These are phyloP conservation scores for Aspergillus wentii DNA, from an alignment of 495 filamentous ascomycete species.

Conservation along the genomic window DNA sequence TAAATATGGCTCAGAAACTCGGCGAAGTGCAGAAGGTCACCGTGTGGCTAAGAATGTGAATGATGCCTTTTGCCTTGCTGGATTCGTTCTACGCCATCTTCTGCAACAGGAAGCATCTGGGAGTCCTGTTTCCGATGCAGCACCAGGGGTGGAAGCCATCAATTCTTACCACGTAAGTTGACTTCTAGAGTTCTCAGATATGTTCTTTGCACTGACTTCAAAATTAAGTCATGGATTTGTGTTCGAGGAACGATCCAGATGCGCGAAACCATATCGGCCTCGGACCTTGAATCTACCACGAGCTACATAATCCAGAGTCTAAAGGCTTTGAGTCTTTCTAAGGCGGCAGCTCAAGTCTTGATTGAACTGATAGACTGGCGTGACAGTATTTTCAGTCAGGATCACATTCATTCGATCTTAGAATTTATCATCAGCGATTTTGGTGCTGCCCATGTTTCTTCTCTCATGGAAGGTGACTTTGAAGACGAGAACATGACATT, in stretches of 20 bases:
- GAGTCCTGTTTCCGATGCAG: constrained; percentile 13
- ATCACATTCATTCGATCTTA: constrained; percentile 18
- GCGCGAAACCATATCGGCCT: constrained; percentile 11
- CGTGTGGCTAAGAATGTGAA: constrained; percentile 26
- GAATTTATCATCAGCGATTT: constrained; percentile 31
- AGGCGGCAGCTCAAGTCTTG: constrained; percentile 26
- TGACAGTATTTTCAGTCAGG: constrained; percentile 14
- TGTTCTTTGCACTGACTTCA: constrained; percentile 5
- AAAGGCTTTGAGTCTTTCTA: constrained; percentile 22
- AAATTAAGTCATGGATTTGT: constrained; percentile 19
- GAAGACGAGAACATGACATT: constrained; percentile 64
- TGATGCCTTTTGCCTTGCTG: constrained; percentile 33
- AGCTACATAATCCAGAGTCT: constrained; percentile 17
- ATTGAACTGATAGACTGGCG: constrained; percentile 25
- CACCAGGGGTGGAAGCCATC: constrained; percentile 27
- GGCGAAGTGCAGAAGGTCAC: constrained; percentile 12
- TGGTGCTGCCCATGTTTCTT: constrained; percentile 30
- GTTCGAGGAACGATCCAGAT: constrained; percentile 20
- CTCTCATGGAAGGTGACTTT: constrained; percentile 54
- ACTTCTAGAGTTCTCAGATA: constrained; percentile 2
- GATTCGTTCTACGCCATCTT: constrained; percentile 32
- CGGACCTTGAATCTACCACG: constrained; percentile 14
- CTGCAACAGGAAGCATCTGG: constrained; percentile 21
- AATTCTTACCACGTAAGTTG: constrained; percentile 32
- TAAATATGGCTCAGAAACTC: constrained; percentile 31